phyloP scores from a whole-genome alignment of 1,139 yeast species.

The Scheffersomyces titani region DNA sequence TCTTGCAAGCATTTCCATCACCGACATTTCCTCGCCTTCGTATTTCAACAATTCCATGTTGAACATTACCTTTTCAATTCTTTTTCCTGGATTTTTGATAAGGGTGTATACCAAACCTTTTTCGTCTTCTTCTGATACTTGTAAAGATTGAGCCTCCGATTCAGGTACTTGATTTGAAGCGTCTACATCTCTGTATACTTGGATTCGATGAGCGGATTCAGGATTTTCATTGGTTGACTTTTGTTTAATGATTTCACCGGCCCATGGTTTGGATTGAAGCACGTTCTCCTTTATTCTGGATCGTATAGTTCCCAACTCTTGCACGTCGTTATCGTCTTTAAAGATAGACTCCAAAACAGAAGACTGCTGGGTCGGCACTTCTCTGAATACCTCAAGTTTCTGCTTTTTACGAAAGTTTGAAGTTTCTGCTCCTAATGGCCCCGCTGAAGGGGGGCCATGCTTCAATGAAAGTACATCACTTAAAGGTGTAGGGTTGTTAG shows the following conservation, averaged over 20 bases:
- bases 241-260: constrained; percentile 59
- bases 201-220: constrained; percentile 16
- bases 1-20: constrained; percentile 16
- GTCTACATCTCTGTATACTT: constrained; percentile 42
- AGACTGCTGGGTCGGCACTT: constrained; percentile 22
- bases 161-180: neutral
- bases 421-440: constrained; percentile 5
- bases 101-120: constrained; percentile 47
- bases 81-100: constrained; percentile 58
- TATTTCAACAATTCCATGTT: constrained; percentile 56
- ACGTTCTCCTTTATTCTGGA: constrained; percentile 67
- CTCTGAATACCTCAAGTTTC: constrained; percentile 33
- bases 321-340: constrained; percentile 19
- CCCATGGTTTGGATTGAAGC: constrained; percentile 61
- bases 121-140: constrained; percentile 32
- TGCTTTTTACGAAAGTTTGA: constrained; percentile 17
- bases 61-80: constrained; percentile 63
- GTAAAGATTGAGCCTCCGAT: neutral
- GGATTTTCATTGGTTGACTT: constrained; percentile 11
- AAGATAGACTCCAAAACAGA: constrained; percentile 31
- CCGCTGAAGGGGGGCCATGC: constrained; percentile 19
- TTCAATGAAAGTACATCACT: constrained; percentile 27
- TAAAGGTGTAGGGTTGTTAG: constrained; percentile 3
- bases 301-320: constrained; percentile 50
- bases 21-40: constrained; percentile 64